Evolutionary conservation across 2,329 filamentous ascomycete genomes (phyloP), one percentile per base, ranked within the genome.

Genomic region (Bipolaris bicolor): DNA sequence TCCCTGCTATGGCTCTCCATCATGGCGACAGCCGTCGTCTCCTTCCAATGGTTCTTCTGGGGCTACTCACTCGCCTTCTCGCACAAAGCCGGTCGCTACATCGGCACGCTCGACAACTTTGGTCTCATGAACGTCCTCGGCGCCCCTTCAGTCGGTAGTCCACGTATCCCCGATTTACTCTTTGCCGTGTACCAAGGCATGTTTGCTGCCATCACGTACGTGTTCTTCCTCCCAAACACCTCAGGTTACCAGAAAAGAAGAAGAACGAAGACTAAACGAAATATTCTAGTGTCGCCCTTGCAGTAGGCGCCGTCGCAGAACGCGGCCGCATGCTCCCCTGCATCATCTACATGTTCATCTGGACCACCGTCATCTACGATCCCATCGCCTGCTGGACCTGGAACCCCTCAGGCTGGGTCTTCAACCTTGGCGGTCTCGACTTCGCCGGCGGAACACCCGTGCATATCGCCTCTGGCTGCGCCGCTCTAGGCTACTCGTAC

Each of bases 11-110:
- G 91, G 84, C 84, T 96, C 3, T 90, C 90, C 13, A 85, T 96
- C 80, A 89, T 96, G 80, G 88, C 90, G 15, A 86, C 89, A 3
- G 90, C 86, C 10, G 86, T 96, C 63, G 86, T 92, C 59, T 88
- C 87, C 48, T 96, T 96, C 79, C 91, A 96, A 74, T 97, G 92
- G 92, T 96, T 96, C 82, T 94, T 96, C 82, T 96, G 92, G 92
- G 92, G 92, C 46, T 96, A 91, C 75, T 92, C 90, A 4, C 79
- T 95, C 10, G 86, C 90, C 46, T 95, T 93, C 75, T 95, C 91
- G 15, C 91, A 94, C 77, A 83, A 84, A 2, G 89, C 90, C 24
- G 88, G 88, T 45, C 84, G 81, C 40, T 96, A 86, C 75, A 90
- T 96, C 61, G 92, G 92, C 57, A 83, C 92, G 68, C 81, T 96